These are phyloP conservation scores for Eimeria zaria DNA, from an alignment of 169 alveolate genomes.

Conservation along the genomic window DNA sequence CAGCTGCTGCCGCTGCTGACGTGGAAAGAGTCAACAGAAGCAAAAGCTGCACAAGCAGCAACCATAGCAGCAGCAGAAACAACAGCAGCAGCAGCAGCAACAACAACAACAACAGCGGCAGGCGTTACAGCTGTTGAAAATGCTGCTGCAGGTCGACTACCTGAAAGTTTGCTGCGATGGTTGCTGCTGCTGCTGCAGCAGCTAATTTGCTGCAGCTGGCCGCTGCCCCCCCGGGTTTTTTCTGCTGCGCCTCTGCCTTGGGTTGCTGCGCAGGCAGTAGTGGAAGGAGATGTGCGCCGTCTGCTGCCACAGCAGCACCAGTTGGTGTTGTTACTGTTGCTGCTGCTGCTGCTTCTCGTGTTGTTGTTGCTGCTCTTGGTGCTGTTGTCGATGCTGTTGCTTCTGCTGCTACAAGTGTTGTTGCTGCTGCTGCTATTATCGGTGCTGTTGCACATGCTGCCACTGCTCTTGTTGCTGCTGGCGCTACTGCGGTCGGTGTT, in stretches of 20 bases:
- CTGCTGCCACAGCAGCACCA: constrained; percentile 6
- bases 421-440: background rate
- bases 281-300: constrained; percentile 21
- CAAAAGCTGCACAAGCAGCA: background rate
- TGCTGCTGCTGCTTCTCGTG: background rate
- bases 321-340: constrained; percentile 20
- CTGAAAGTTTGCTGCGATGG: constrained; percentile 15
- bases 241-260: constrained; percentile 56
- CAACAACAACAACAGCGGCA: background rate
- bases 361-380: background rate
- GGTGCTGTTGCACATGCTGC: no score
- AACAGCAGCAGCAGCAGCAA: background rate
- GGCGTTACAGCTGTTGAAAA: no score
- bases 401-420: background rate
- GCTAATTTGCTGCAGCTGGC: constrained; percentile 69
- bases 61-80: constrained; percentile 18
- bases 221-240: constrained; percentile 39
- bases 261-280: constrained; percentile 57
- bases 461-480: no score
- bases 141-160: no score
- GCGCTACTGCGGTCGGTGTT: no score
- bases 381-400: background rate
- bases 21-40: background rate
- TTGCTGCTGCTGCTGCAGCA: constrained; percentile 67
- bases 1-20: constrained; percentile 34